phyloP scores from a whole-genome alignment of 352 stramenopile species.

The Pythium plurisporium region DNA sequence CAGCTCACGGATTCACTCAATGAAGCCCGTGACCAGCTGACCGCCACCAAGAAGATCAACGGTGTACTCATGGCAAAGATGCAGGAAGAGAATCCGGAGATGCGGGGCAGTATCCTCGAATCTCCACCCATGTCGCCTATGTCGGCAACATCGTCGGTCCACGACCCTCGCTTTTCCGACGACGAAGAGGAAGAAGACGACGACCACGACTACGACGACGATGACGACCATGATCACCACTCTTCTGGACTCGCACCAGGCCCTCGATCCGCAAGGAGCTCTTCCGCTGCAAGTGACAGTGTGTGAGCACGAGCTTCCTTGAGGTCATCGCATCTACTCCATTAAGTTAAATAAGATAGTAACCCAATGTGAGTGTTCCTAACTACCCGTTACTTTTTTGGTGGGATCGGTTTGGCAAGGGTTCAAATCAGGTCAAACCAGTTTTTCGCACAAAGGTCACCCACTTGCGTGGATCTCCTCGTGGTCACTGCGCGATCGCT shows the following conservation, averaged over 20 bases:
- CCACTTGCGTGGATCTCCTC: no score
- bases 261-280: background rate
- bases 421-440: no score
- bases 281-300: no score
- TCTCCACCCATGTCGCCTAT: constrained; percentile 31
- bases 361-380: no score
- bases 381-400: no score
- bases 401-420: no score
- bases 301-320: no score
- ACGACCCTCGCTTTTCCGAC: constrained; percentile 43
- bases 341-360: no score
- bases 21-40: constrained; percentile 64
- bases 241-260: background rate
- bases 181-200: constrained; percentile 49
- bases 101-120: constrained; percentile 49
- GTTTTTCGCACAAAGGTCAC: no score
- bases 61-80: constrained; percentile 61
- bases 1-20: constrained; percentile 69
- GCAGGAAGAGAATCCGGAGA: constrained; percentile 46
- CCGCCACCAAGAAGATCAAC: constrained; percentile 75
- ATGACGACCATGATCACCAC: background rate
- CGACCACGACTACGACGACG: constrained; percentile 35
- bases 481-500: background rate
- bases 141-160: constrained; percentile 28
- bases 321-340: no score